Conservation (phyloP, 352 stramenopile species). For the Phytophthora pistaciae region DNA sequence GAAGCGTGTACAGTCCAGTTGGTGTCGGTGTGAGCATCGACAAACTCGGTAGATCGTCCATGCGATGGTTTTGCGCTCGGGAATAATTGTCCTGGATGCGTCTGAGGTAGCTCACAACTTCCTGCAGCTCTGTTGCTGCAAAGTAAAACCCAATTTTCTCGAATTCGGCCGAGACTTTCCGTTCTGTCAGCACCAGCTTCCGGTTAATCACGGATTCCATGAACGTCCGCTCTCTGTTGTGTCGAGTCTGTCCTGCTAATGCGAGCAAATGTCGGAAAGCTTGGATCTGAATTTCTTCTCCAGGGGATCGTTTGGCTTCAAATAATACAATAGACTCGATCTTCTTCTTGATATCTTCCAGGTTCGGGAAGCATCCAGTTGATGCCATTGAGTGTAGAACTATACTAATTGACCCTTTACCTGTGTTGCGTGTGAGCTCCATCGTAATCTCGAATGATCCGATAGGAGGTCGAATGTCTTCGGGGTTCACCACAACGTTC, state of each 20-base stretch:
- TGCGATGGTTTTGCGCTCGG: slow-evolving; percentile 51
- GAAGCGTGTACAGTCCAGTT: slow-evolving; percentile 54
- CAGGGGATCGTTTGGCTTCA: slow-evolving; percentile 70
- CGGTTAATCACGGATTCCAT: slow-evolving; percentile 74
- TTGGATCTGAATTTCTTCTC: slow-evolving; percentile 66
- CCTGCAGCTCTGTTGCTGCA: slow-evolving; percentile 49
- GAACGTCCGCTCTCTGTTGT: slow-evolving; percentile 64
- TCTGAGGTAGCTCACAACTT: slow-evolving; percentile 57
- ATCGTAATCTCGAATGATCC: slow-evolving; percentile 69
- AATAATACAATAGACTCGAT: slow-evolving; percentile 64
- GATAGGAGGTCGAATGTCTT: slow-evolving; percentile 22
- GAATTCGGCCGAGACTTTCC: slow-evolving; percentile 58
- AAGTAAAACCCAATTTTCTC: slow-evolving; percentile 72
- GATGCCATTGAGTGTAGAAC: slow-evolving; percentile 65
- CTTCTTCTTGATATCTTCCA: slow-evolving; percentile 62
- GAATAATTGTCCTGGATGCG: slow-evolving; percentile 65
- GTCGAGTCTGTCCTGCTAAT: slow-evolving; percentile 45
- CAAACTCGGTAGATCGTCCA: slow-evolving; percentile 70
- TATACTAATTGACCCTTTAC: slow-evolving; percentile 36
- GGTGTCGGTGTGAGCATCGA: slow-evolving; percentile 57
- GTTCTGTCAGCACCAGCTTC: slow-evolving; percentile 69
- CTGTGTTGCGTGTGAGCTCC: slow-evolving; percentile 43
- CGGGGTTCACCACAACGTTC: slow-evolving; percentile 49
- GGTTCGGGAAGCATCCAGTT: slow-evolving; percentile 56
- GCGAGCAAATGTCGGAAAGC: slow-evolving; percentile 69